Evolutionary conservation across 2,329 filamentous ascomycete genomes (phyloP).

Genomic region (Hyphodiscus sp.): DNA sequence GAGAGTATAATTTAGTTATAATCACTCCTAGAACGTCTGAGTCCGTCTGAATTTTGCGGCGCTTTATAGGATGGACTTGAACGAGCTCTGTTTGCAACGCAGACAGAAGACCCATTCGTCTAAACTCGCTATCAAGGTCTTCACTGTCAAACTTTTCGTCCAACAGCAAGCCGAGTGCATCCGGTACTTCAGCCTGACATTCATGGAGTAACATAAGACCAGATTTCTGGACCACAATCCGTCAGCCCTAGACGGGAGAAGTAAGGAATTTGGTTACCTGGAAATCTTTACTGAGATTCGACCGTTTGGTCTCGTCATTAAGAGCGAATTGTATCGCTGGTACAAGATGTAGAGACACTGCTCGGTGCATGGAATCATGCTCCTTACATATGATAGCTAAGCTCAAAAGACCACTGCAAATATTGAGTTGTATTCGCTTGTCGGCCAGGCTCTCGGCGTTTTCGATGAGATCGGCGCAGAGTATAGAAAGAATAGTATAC

Average conservation of each 20-base stretch:
- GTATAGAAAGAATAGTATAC: slow-evolving; percentile 21
- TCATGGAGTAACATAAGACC: slow-evolving; percentile 13
- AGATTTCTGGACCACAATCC: slow-evolving; percentile 18
- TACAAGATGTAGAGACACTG: slow-evolving; percentile 18
- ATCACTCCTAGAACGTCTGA: slow-evolving; percentile 28
- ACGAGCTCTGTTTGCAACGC: neutral
- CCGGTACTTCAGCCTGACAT: slow-evolving; percentile 9
- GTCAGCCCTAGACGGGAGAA: neutral
- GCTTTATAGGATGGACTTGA: slow-evolving; percentile 21
- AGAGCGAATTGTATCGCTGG: slow-evolving; percentile 16
- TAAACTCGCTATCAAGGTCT: slow-evolving; percentile 22
- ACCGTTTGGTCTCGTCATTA: slow-evolving; percentile 2
- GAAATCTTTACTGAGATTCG: slow-evolving; percentile 20
- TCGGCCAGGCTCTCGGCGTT: slow-evolving; percentile 13
- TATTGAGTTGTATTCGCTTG: slow-evolving; percentile 3
- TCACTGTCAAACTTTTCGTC: slow-evolving; percentile 16
- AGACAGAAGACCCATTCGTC: slow-evolving; percentile 12
- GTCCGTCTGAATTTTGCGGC: slow-evolving; percentile 29
- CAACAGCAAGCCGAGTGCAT: neutral
- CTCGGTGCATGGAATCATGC: slow-evolving; percentile 19
- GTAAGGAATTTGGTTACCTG: slow-evolving; percentile 14
- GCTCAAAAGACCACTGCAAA: slow-evolving; percentile 22
- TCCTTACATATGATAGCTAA: slow-evolving; percentile 20
- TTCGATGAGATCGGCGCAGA: slow-evolving; percentile 23
- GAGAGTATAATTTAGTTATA: slow-evolving; percentile 26